These are phyloP conservation scores for Boletus tomentosulus DNA, from an alignment of 768 basidiomycete species.

Conservation along the genomic window DNA sequence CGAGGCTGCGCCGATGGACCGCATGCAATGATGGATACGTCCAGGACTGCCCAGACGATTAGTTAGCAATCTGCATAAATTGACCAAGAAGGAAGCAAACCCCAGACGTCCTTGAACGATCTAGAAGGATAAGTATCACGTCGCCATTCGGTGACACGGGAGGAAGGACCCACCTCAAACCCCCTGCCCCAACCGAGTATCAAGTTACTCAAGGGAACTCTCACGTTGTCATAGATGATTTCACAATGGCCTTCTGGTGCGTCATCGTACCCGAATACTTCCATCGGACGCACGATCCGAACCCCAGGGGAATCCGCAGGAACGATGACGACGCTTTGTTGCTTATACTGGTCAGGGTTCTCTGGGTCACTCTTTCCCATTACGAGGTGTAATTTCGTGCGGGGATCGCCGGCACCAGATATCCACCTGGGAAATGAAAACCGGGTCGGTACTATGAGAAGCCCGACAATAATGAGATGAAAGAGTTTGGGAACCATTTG, in stretches of 20 bases:
- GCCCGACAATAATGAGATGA: neutral
- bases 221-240: conserved; percentile 90
- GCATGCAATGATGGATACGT: conserved; percentile 98
- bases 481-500: conserved; percentile 66
- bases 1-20: conserved; percentile 86
- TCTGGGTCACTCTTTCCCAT: conserved; percentile 92
- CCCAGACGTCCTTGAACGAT: conserved; percentile 96
- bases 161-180: conserved; percentile 62
- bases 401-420: conserved; percentile 92
- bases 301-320: conserved; percentile 85
- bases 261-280: conserved; percentile 91
- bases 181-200: conserved; percentile 93
- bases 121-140: conserved; percentile 28
- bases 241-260: conserved; percentile 98
- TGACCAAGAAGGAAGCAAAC: conserved; percentile 35
- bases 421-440: conserved; percentile 69
- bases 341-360: conserved; percentile 70
- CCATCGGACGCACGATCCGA: conserved; percentile 87
- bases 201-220: conserved; percentile 78
- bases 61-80: neutral
- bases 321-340: conserved; percentile 95
- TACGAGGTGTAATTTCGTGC: conserved; percentile 85
- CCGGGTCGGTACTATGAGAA: conserved; percentile 13
- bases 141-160: neutral
- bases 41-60: conserved; percentile 58